phyloP scores from a whole-genome alignment of 148 eudicot species.

The Rhododendron kiyosumense region DNA sequence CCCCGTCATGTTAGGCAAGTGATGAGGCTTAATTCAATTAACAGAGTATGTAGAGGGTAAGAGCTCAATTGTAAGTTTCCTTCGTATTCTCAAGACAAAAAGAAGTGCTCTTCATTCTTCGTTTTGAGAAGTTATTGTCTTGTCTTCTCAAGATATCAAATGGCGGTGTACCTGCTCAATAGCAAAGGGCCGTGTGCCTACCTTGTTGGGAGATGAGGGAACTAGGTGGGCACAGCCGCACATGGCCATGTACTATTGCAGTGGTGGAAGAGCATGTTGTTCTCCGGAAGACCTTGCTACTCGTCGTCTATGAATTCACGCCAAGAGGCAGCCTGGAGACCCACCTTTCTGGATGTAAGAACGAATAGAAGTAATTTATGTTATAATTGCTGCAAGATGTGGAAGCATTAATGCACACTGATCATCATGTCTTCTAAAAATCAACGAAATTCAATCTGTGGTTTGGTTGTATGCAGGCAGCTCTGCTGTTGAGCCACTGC shows the following conservation, averaged over 20 bases:
- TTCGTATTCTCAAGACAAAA: not conserved
- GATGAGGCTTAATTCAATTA: not conserved
- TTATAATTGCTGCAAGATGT: too few relatives aligned
- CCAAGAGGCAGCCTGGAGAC: too few relatives aligned
- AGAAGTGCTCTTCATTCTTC: not conserved
- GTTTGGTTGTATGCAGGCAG: too few relatives aligned
- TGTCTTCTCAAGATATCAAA: not conserved
- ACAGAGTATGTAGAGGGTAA: slow-evolving; percentile 1
- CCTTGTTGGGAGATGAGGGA: not conserved
- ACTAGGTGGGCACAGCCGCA: not conserved
- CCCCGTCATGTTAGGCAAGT: slow-evolving; percentile 22
- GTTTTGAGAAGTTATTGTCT: not conserved
- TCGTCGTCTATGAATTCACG: too few relatives aligned
- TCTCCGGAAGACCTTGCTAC: not conserved
- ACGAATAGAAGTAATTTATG: too few relatives aligned
- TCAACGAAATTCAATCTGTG: too few relatives aligned
- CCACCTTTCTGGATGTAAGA: too few relatives aligned
- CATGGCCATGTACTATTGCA: not conserved
- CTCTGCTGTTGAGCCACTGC: too few relatives aligned
- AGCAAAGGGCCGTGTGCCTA: not conserved
- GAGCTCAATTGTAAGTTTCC: slow-evolving; percentile 15
- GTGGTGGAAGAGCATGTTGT: not conserved
- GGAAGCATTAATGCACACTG: too few relatives aligned
- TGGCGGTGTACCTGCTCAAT: not conserved
- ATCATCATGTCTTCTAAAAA: too few relatives aligned